phyloP scores from a whole-genome alignment of 1,284 basidiomycete genomes.

The Pseudozyma flocculosa region DNA sequence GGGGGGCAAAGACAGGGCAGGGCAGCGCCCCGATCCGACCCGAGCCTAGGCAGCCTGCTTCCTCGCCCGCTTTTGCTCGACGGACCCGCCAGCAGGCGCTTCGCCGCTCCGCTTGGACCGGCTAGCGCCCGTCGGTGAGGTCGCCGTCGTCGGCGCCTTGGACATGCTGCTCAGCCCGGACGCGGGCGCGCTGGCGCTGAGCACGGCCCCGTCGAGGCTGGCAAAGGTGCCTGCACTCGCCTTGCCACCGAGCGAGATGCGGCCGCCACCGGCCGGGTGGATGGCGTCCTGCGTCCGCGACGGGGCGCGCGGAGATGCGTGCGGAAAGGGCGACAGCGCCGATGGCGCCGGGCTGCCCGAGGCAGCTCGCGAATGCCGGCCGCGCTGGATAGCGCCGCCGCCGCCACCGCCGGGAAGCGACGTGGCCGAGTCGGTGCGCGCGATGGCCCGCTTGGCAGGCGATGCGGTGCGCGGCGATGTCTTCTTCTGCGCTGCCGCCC shows the following conservation, averaged over 20 bases:
- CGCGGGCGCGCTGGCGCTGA: conserved; percentile 43
- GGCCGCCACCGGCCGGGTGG: not conserved
- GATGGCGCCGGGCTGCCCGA: conserved; percentile 52
- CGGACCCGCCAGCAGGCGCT: conserved; percentile 7
- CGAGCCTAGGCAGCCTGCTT: conserved; percentile 24
- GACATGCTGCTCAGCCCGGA: not conserved
- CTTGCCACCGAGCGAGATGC: not conserved
- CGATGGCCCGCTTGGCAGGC: conserved; percentile 44
- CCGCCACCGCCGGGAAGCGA: too few relatives aligned
- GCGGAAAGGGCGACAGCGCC: conserved; percentile 53
- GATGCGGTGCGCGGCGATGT: conserved; percentile 5
- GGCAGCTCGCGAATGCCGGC: conserved; percentile 20
- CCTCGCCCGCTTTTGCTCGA: conserved; percentile 33
- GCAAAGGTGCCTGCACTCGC: conserved; percentile 12
- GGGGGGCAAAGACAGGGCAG: too few relatives aligned
- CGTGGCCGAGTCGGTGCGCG: conserved; percentile 28
- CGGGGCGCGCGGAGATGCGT: conserved; percentile 33
- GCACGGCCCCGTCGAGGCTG: conserved; percentile 42
- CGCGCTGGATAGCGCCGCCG: conserved; percentile 14
- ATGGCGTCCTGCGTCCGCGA: conserved; percentile 4
- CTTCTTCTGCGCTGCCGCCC: not conserved
- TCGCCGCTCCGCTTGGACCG: conserved; percentile 24
- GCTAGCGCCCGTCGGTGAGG: not conserved
- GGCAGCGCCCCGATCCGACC: not conserved
- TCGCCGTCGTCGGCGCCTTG: conserved; percentile 1